phyloP scores from a whole-genome alignment of 495 filamentous ascomycete species.

The Aspergillus mulundensis region DNA sequence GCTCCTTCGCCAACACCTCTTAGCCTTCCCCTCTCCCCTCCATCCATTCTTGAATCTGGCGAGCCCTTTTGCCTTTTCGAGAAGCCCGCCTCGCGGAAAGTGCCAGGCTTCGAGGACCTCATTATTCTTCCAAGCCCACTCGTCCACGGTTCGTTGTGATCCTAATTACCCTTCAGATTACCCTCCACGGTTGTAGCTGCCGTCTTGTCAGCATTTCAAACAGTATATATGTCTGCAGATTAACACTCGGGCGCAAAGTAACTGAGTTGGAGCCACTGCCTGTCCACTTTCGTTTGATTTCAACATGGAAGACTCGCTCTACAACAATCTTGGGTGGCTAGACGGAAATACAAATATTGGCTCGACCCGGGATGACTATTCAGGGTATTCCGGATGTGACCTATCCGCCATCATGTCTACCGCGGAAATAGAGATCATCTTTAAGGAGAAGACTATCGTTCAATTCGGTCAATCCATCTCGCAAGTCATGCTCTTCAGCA shows the following conservation, averaged over 20 bases:
- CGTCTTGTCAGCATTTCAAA: not conserved
- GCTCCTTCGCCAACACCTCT: no score
- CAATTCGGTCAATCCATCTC: conserved; percentile 19
- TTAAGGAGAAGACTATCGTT: conserved; percentile 50
- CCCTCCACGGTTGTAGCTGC: not conserved
- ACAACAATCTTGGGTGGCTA: conserved; percentile 73
- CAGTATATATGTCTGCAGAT: not conserved
- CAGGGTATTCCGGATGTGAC: conserved; percentile 37
- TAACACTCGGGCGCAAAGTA: not conserved
- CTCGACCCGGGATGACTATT: conserved; percentile 56
- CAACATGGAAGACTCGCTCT: conserved; percentile 51
- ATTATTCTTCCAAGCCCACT: no score
- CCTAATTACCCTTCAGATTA: no score
- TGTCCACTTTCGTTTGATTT: conserved; percentile 10
- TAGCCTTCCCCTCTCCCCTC: no score
- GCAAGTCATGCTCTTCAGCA: conserved; percentile 18
- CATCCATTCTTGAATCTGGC: no score
- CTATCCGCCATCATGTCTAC: conserved; percentile 24
- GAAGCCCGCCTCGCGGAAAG: no score
- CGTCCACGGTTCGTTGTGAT: no score
- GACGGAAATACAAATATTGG: conserved; percentile 76
- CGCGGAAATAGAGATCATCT: conserved; percentile 29
- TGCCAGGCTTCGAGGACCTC: no score
- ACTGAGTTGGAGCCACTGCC: not conserved
- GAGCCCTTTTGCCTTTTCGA: no score